Evolutionary conservation across 352 stramenopile genomes (phyloP).

Genomic region (Phytophthora sojae): DNA sequence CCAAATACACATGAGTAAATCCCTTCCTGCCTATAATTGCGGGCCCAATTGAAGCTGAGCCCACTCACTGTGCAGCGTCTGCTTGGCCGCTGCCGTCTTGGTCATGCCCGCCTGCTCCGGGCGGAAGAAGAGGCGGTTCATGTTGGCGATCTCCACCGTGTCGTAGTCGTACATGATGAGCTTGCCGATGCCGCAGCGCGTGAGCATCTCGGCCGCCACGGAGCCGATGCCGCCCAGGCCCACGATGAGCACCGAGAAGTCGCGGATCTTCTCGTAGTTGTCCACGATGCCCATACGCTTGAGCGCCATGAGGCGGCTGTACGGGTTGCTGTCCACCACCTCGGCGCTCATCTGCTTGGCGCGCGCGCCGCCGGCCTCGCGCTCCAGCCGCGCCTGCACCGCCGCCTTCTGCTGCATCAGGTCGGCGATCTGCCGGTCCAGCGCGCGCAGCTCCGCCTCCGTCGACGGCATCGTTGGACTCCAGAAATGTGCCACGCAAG

Average conservation of each 20-base stretch:
- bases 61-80: slow-evolving; percentile 81
- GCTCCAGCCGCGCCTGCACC: slow-evolving; percentile 63
- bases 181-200: slow-evolving; percentile 90
- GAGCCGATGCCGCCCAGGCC: slow-evolving; percentile 88
- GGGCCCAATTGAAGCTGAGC: too few relatives aligned
- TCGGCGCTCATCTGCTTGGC: slow-evolving; percentile 77
- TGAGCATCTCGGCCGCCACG: slow-evolving; percentile 91
- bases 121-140: slow-evolving; percentile 93
- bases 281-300: slow-evolving; percentile 92
- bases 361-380: slow-evolving; percentile 37
- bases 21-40: too few relatives aligned
- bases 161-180: slow-evolving; percentile 93
- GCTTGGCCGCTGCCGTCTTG: slow-evolving; percentile 89
- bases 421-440: slow-evolving; percentile 77
- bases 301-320: slow-evolving; percentile 91
- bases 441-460: slow-evolving; percentile 57
- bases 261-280: slow-evolving; percentile 90
- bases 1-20: neutral
- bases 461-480: slow-evolving; percentile 29
- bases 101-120: slow-evolving; percentile 87
- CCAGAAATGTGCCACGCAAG: slow-evolving; percentile 22
- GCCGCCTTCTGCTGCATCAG: slow-evolving; percentile 79
- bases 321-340: slow-evolving; percentile 89
- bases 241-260: slow-evolving; percentile 84
- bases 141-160: slow-evolving; percentile 91